Evolutionary conservation across 2,329 filamentous ascomycete species (phyloP), one percentile per base, ranked within the genome.

Genomic region (Fusarium nematophilum): DNA sequence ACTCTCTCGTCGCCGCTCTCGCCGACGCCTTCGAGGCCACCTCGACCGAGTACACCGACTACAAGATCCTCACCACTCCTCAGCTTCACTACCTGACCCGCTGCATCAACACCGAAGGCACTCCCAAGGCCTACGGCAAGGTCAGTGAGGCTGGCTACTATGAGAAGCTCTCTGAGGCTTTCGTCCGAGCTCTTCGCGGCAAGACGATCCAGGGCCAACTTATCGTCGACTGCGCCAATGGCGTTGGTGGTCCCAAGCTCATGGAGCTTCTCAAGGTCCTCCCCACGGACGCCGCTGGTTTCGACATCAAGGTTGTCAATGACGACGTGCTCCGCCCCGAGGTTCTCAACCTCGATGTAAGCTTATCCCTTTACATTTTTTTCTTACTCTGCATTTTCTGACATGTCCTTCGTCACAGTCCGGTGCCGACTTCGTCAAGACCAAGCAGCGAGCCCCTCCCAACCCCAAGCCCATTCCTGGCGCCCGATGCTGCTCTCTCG

Each of bases 341-440:
- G 73, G 86, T 90, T 50, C 81, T 99, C 66, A 99, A 99, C 77
- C 86, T 91, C 25, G 92, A 96, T 69, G 91, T 93, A 81, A 76
- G 84, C 74, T 18, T 10, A n/a, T 21, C 26, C n/a, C 11, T 45
- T 14, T 36, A 11, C 21, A 34, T 18, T 10, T 10, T 27, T 2
- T 11, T 2, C 11, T n/a, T 7, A 21, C 15, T 15, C 37, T n/a
- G 11, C 49, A 49, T 55, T 29, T 42, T 49, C 44, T 60, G 29
- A 64, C 38, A 33, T 43, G 4, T 27, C 42, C 17, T 30, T 29
- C 14, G 10, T 33, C 23, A 9, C n/a, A 96, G 87, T 96, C 91
- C 72, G 95, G 95, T 75, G 95, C 95, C 72, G 95, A 99, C 78
- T 98, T 87, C 69, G 95, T 99, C 77, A 99, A 99, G 82, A 98